These are phyloP conservation scores for Colletotrichum falcatum DNA, from an alignment of 2,329 filamentous ascomycete species.

Conservation along the genomic window DNA sequence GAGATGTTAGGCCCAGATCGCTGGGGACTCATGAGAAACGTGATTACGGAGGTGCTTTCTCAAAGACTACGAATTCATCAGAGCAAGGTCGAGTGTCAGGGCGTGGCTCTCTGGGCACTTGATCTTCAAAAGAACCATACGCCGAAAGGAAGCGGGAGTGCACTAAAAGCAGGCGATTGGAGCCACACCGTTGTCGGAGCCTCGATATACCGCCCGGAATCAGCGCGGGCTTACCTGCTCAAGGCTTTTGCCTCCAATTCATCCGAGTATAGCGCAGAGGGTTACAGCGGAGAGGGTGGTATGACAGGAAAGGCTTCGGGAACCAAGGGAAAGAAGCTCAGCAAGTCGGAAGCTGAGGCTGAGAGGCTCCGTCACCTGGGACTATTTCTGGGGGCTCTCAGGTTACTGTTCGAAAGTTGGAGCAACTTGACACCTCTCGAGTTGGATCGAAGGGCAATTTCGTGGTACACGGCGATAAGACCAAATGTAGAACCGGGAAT, in stretches of 20 bases:
- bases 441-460: constrained; percentile 81
- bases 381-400: constrained; percentile 76
- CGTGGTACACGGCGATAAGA: constrained; percentile 82
- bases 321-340: constrained; percentile 11
- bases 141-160: constrained; percentile 22
- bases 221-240: constrained; percentile 69
- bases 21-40: constrained; percentile 72
- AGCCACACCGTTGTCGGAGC: constrained; percentile 63
- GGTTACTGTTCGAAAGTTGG: constrained; percentile 82
- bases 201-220: constrained; percentile 80
- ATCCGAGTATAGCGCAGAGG: not conserved
- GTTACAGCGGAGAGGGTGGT: no score
- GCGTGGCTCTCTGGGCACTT: constrained; percentile 71
- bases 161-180: constrained; percentile 41
- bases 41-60: constrained; percentile 66
- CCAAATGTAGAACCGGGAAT: constrained; percentile 81
- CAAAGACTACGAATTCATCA: constrained; percentile 57
- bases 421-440: constrained; percentile 72
- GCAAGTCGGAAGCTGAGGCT: constrained; percentile 53
- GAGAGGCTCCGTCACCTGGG: constrained; percentile 79
- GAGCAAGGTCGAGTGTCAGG: constrained; percentile 40
- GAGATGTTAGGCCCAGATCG: constrained; percentile 71
- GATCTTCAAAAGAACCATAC: constrained; percentile 63
- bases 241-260: constrained; percentile 67
- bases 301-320: constrained; percentile 35